These are phyloP conservation scores for Paraphysoderma sedebokerense DNA, from an alignment of 371 early-diverging fungal species.

Conservation along the genomic window DNA sequence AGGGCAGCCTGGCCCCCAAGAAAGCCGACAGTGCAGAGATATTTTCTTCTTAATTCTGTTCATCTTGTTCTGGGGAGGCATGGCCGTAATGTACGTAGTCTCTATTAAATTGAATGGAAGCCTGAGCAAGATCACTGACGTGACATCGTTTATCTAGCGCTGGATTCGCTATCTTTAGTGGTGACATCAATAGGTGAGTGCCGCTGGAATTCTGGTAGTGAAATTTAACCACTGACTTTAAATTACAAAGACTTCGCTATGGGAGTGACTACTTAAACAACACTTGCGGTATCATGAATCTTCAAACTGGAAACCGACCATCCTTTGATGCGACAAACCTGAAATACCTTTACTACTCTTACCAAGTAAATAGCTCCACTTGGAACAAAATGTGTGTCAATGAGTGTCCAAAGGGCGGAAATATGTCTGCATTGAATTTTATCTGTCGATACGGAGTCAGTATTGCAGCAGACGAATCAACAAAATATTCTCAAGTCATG, in stretches of 20 bases:
- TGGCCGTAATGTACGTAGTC: conserved; percentile 3
- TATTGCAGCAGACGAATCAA: too few species aligned
- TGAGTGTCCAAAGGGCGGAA: background rate
- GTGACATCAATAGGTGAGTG: background rate
- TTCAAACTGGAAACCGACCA: background rate
- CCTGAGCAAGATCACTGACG: background rate
- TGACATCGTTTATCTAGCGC: background rate
- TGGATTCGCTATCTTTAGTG: background rate
- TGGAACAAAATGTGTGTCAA: background rate
- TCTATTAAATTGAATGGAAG: conserved; percentile 3
- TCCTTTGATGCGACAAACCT: background rate
- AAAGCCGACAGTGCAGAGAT: conserved; percentile 3
- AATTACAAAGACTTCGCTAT: background rate
- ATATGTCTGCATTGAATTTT: background rate
- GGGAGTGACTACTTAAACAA: conserved; percentile 7
- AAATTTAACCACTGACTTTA: background rate
- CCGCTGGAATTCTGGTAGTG: background rate
- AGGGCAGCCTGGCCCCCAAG: too few species aligned
- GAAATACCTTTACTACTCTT: conserved; percentile 1
- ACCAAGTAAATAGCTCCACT: background rate
- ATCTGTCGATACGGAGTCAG: background rate
- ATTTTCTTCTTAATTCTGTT: conserved; percentile 6
- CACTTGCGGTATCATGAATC: conserved; percentile 4
- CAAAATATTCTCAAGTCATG: too few species aligned
- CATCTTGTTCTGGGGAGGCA: conserved; percentile 5